Evolutionary conservation across 495 filamentous ascomycete species (phyloP), one percentile per base, ranked within the genome.

Genomic region (Hypoxylon fragiforme): DNA sequence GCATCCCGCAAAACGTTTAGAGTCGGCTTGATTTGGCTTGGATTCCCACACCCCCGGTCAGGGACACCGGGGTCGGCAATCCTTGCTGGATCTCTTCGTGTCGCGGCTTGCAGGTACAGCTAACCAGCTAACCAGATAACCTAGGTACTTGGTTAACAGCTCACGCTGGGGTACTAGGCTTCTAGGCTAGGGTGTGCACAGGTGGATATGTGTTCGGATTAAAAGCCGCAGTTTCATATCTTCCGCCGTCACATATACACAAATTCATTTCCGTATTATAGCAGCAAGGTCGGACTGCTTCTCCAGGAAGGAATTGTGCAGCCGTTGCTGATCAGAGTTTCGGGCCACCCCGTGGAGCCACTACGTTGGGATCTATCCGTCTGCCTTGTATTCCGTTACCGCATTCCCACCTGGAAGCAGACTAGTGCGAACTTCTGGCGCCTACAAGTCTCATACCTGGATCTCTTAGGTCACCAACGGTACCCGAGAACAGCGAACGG

Each of bases 321-420:
- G 61, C 57, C 51, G 60, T 60, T 52, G 60, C 58, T 52, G 58
- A 67, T 67, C 65, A 67, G 62, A 54, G 58, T 67, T 63, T 65
- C 65, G 65, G 65, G 65, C 53, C 62, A 65, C 65, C 65, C 64
- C 65, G 65, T 67, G 48, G 65, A 65, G 62, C 65, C 65, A 64
- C 54, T 44, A 50, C 47, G 62, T 53, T 67, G 65, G 65, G 65
- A 67, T 67, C 65, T 67, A 67, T 67, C 65, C 64, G 64, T 41
- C 62, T 62, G 65, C 54, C 55, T 57, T 67, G 55, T 64, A 64
- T 65, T 60, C 62, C 65, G 48, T 67, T 67, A 61, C 57, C 55
- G 62, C 58, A 57, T 62, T 54, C 55, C 57, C 57, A 15, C 44
- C 53, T 65, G 57, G 30, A 57, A 38, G 52, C 39, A 48, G 50